Base-by-base conservation (phyloP, 495 filamentous ascomycete species). In the Penicillium malachiteum region DNA sequence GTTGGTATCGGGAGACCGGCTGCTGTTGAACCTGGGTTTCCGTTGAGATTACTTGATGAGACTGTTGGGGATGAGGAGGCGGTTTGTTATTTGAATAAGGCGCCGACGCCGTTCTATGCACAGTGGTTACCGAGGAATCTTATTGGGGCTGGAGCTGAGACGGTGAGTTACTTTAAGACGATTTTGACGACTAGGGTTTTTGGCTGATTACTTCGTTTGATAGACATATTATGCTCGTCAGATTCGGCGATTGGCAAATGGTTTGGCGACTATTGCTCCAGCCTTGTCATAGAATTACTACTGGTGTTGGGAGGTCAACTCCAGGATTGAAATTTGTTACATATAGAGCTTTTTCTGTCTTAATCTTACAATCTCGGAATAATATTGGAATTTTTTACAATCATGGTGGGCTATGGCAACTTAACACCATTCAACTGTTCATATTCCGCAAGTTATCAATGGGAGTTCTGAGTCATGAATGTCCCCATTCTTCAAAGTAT, bases 1-100 rank as follows among this genome's bases (percentile, higher is more conserved):
- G 68, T 87, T 30, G 84, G 84, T 2, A 66, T 87, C 45, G 83
- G 67, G 0, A 65, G 84, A 13, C 83, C 83, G 10, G 77, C 82
- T 1, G 71, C 76, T 26, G 50, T 81, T 14, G 58, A 80, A 49
- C 79, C 84, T 0, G 54, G 63, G 10, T 65, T 84, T 21, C 76
- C 84, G 4, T 70, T 72, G 14, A 49, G 80, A 38, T 60, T 86
- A 37, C 62, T 87, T 39, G 83, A 86, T 65, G 69, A 75, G 54
- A 63, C 72, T 43, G 60, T 86, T 5, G 47, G 55, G 34, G 80
- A 82, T 52, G 67, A 77, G 30, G 71, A 84, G 57, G 81, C 81
- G 16, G 52, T 31, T n/a, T 7, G 81, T 51, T 59, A 48, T 13
- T 52, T 78, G 57, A 68, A 68, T 38, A 74, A 68, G 56, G 67